A percentile compares a stretch with the other conserved stretches of the same genome.
phyloP scores from a whole-genome alignment of 2,329 filamentous ascomycete genomes.

The Aspergillus sp. region DNA sequence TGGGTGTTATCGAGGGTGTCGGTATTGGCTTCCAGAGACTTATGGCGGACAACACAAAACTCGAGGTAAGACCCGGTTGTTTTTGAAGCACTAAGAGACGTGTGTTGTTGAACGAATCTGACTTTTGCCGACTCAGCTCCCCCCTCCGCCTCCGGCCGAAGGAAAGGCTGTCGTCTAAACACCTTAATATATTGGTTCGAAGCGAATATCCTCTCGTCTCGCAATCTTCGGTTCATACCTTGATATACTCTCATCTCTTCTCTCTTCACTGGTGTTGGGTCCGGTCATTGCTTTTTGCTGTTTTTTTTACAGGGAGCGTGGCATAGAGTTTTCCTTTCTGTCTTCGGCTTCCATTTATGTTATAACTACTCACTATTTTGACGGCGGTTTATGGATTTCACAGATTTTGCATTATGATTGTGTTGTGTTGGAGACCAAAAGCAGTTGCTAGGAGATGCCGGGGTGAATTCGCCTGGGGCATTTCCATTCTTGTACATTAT shows the following conservation, averaged over 20 bases:
- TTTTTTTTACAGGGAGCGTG: slow-evolving; percentile 21
- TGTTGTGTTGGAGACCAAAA: slow-evolving; percentile 11
- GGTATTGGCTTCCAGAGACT: slow-evolving; percentile 93
- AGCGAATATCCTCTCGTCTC: slow-evolving; percentile 4
- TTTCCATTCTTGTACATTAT: slow-evolving; percentile 30
- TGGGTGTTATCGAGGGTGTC: slow-evolving; percentile 95
- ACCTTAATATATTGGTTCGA: slow-evolving; percentile 2
- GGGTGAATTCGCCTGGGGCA: slow-evolving; percentile 5
- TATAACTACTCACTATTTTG: slow-evolving; percentile 19
- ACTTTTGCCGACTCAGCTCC: slow-evolving; percentile 19
- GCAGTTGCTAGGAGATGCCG: slow-evolving; percentile 7
- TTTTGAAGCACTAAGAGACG: background rate
- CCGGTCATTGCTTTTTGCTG: slow-evolving; percentile 22
- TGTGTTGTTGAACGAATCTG: background rate
- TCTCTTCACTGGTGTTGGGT: slow-evolving; percentile 37
- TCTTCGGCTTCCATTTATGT: slow-evolving; percentile 21
- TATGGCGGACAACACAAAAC: slow-evolving; percentile 80
- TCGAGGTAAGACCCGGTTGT: slow-evolving; percentile 55
- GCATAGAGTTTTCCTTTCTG: slow-evolving; percentile 26
- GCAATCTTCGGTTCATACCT: slow-evolving; percentile 8
- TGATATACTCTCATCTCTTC: slow-evolving; percentile 19
- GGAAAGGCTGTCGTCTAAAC: slow-evolving; percentile 32
- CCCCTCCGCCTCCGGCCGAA: slow-evolving; percentile 29
- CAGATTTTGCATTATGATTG: slow-evolving; percentile 19
- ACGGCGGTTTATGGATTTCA: slow-evolving; percentile 19